A percentile compares a stretch with the other conserved stretches of the same genome.
phyloP scores from a whole-genome alignment of 768 basidiomycete species.

The Pholiota molesta region DNA sequence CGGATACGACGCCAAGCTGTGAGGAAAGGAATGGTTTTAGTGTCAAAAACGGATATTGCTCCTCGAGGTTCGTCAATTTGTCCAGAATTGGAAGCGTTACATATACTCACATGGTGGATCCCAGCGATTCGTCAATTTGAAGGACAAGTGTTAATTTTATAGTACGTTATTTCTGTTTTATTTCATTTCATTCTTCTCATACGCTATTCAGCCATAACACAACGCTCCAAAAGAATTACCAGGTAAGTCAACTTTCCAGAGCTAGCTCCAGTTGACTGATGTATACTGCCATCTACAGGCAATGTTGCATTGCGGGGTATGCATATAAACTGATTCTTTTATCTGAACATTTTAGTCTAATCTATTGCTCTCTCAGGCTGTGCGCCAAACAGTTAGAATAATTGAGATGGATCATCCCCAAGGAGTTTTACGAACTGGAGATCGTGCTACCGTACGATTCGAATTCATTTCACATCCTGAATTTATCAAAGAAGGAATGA shows the following conservation, averaged over 20 bases:
- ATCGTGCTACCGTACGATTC: conserved; percentile 91
- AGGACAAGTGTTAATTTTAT: conserved; percentile 91
- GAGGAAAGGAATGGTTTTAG: conserved; percentile 94
- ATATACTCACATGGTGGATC: conserved; percentile 1
- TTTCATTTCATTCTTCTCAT: conserved; percentile 4
- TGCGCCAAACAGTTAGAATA: conserved; percentile 91
- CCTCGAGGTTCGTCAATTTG: conserved; percentile 61
- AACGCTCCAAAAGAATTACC: conserved; percentile 91
- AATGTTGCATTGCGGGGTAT: conserved; percentile 91
- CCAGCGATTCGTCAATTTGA: conserved; percentile 85
- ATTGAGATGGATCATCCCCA: conserved; percentile 90
- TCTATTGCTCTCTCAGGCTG: conserved; percentile 52
- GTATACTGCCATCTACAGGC: conserved; percentile 45
- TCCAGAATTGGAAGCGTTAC: background rate
- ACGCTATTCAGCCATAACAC: conserved; percentile 72
- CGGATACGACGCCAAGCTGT: conserved; percentile 79
- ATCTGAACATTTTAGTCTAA: conserved; percentile 5
- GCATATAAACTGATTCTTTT: conserved; percentile 22
- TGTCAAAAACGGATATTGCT: conserved; percentile 75
- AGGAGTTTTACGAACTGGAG: conserved; percentile 89
- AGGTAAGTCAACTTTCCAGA: conserved; percentile 48
- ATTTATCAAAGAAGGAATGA: conserved; percentile 92
- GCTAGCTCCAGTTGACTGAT: too few species aligned
- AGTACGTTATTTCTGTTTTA: conserved; percentile 52
- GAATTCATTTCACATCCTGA: conserved; percentile 94